phyloP scores from a whole-genome alignment of 208 protist species.

The Trypanosomatidae sp. region DNA sequence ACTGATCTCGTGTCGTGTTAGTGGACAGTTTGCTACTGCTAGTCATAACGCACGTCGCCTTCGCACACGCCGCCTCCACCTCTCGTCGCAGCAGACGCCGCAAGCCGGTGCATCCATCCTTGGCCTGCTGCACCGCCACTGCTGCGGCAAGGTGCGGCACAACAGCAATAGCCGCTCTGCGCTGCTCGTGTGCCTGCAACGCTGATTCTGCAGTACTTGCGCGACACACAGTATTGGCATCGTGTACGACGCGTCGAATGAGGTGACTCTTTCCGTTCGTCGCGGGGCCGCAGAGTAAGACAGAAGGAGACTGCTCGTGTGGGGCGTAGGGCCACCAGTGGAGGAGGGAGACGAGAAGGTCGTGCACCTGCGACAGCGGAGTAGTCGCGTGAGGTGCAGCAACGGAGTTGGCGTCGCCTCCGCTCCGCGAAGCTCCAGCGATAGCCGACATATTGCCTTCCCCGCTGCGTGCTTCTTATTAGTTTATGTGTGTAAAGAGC shows the following conservation, averaged over 20 bases:
- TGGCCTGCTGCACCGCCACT: slow-evolving; percentile 25
- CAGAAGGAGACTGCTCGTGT: slow-evolving; percentile 27
- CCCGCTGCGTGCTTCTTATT: too few relatives aligned
- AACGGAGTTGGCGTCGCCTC: not conserved
- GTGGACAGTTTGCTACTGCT: too few relatives aligned
- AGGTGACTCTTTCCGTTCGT: slow-evolving; percentile 72
- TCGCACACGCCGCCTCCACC: slow-evolving; percentile 10
- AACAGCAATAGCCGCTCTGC: slow-evolving; percentile 18
- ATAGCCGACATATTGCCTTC: not conserved
- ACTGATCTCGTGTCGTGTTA: not conserved
- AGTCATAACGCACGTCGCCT: not conserved
- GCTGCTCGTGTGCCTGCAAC: not conserved
- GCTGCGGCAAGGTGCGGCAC: slow-evolving; percentile 31
- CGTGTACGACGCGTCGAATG: slow-evolving; percentile 13
- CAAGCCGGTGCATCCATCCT: slow-evolving; percentile 48
- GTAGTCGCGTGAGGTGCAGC: not conserved
- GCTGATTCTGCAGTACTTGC: not conserved
- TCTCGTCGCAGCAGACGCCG: slow-evolving; percentile 40
- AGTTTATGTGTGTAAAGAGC: too few relatives aligned
- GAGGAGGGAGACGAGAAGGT: slow-evolving; percentile 41
- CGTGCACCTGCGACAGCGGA: slow-evolving; percentile 9
- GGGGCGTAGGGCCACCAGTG: slow-evolving; percentile 47
- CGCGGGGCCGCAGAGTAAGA: slow-evolving; percentile 58
- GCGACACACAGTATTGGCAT: not conserved
- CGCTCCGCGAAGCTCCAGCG: not conserved